Evolutionary conservation across 768 basidiomycete species (phyloP), one percentile per base, ranked within the genome.

Genomic region (Epithele typhae): DNA sequence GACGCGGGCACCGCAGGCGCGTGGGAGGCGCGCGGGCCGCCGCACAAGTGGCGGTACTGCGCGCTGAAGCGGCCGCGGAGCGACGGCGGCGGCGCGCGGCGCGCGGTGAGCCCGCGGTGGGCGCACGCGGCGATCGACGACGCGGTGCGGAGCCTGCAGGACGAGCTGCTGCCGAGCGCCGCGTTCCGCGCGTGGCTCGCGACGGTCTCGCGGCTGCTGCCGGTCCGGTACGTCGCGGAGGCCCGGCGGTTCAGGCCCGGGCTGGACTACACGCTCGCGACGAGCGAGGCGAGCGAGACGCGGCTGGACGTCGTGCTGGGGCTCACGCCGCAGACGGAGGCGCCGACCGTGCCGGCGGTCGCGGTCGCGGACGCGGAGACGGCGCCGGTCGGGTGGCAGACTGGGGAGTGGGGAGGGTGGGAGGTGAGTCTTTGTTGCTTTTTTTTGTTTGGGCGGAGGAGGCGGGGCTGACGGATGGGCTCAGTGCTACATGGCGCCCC

Each of bases 41-140:
- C 95, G 23, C 92, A 94, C 64, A 92, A 94, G 64, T 91, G 90
- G 77, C 89, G 95, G 25, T 97, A 93, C 72, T 86, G 88, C 64
- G 74, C 76, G 3, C 81, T 94, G 22, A 17, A 30, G 18, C 19
- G 65, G 67, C 8, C 8, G 8, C 18, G 70, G 66, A 5, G 68
- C 68, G n/a, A 65, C 63, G 37, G 72, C 74, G 65, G 67, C 19
- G 65, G 67, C 19, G 70, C 66, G 5, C 69, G 68, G n/a, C 65
- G 63, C 36, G 72, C 74, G 15, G 76, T 78, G 32, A 69, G 72
- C 15, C 78, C 80, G 21, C 75, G 75, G 43, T 71, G 75, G 24
- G 74, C 79, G 22, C 69, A 75, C 25, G 65, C 76, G 17, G 71
- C 73, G n/a, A 69, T 77, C 17, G 77, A 77, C 49, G 73, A 74